Evolutionary conservation across 1,139 yeast genomes (phyloP), one percentile per base, ranked within the genome.

Genomic region (Geotrichum restrictum): DNA sequence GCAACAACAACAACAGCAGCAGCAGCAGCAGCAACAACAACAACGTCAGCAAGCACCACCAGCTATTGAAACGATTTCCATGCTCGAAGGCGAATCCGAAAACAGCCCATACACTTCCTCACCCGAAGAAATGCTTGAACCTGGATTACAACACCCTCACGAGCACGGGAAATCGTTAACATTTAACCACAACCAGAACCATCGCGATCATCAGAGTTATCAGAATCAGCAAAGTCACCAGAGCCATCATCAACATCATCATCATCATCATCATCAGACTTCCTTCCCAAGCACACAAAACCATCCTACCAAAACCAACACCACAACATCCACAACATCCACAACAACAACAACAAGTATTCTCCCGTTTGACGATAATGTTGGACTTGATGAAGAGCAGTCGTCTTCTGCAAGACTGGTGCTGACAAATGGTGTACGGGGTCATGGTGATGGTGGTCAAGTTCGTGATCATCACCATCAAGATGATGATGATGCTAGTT

Each of bases 61-160:
- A 34, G 5, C 14, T n/a, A 16, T n/a, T 34, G 14, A n/a, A 3
- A 13, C 14, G 5, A 34, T 7, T 34, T 10, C n/a, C n/a, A 29
- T 5, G 21, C 13, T 7, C 22, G 47, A 57, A n/a, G 54, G 56
- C 14, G 64, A 59, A n/a, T 58, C 59, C 3, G 64, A 62, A 32
- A 51, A 46, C 33, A 48, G 56, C 18, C 56, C 57, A 10, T 54
- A 46, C 14, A 57, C 59, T 16, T 54, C 60, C 13, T 53, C 66
- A 6, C 41, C 40, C 11, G 48, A 45, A 16, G 33, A 21, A 6
- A 34, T 45, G 7, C 14, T 41, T n/a, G 45, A 41, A 2, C 34
- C 45, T 11, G 29, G 22, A 18, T 18, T 41, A 3, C 41, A 16
- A 18, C 41, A 37, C 18, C 18, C 37, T 6, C 24, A 37, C 41